Evolutionary conservation across 805 yeast species (phyloP).

Genomic region (Nakazawaea wyomingensis): DNA sequence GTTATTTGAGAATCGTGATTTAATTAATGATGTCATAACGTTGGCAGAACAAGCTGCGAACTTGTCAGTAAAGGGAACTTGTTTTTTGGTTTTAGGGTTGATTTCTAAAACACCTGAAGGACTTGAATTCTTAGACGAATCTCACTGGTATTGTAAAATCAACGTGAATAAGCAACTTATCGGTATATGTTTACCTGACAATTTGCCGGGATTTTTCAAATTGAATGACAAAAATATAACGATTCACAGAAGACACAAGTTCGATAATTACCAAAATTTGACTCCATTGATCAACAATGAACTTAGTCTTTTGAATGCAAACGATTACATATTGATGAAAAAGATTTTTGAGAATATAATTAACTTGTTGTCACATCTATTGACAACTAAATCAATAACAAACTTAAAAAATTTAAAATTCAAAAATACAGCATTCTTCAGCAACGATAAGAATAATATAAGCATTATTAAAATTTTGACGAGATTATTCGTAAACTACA

Average conservation of each 20-base stretch:
- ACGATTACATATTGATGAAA: slow-evolving; percentile 17
- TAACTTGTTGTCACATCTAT: slow-evolving; percentile 20
- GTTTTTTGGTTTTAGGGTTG: slow-evolving; percentile 74
- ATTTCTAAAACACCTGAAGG: slow-evolving; percentile 74
- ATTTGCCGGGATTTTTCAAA: slow-evolving; percentile 17
- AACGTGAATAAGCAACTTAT: slow-evolving; percentile 36
- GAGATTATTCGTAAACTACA: slow-evolving; percentile 49
- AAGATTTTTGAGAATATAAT: slow-evolving; percentile 25
- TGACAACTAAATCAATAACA: slow-evolving; percentile 21
- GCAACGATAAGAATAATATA: slow-evolving; percentile 23
- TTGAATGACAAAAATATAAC: slow-evolving; percentile 14
- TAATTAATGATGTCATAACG: slow-evolving; percentile 47
- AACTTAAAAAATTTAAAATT: slow-evolving; percentile 48
- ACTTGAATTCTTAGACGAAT: slow-evolving; percentile 75
- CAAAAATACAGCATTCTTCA: slow-evolving; percentile 20
- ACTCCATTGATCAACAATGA: slow-evolving; percentile 5
- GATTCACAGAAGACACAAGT: slow-evolving; percentile 22
- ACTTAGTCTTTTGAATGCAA: neutral
- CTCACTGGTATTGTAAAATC: slow-evolving; percentile 60
- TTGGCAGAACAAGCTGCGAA: slow-evolving; percentile 42
- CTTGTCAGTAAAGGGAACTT: slow-evolving; percentile 67
- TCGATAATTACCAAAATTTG: slow-evolving; percentile 7
- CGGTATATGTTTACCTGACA: slow-evolving; percentile 24
- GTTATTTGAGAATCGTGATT: slow-evolving; percentile 41
- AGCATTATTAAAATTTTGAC: slow-evolving; percentile 48